These are phyloP conservation scores for Erodium moschatum DNA, from an alignment of 441 rosid species.

Conservation along the genomic window DNA sequence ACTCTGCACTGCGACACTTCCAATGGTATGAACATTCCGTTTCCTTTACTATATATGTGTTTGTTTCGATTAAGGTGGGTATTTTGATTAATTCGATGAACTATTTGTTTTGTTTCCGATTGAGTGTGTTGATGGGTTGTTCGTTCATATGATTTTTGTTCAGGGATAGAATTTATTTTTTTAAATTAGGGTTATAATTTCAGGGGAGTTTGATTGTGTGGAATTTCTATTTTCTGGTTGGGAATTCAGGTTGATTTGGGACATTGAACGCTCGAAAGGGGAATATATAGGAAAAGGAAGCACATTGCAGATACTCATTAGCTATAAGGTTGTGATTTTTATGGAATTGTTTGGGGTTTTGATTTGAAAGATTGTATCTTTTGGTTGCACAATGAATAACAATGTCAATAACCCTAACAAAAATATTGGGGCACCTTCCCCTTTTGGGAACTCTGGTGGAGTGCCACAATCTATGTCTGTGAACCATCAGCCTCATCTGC, in stretches of 20 bases:
- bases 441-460: constrained; percentile 68
- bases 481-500: constrained; percentile 43
- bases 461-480: constrained; percentile 39
- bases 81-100: background rate
- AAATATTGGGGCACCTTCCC: constrained; percentile 56
- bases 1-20: background rate
- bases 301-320: constrained; percentile 3
- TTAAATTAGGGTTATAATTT: background rate
- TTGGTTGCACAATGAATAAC: constrained; percentile 41
- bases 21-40: background rate
- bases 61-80: background rate
- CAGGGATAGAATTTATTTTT: background rate
- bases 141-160: background rate
- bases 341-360: constrained; percentile 18
- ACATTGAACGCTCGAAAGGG: background rate
- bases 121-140: background rate
- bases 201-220: background rate
- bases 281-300: constrained; percentile 9
- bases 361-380: constrained; percentile 13
- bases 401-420: constrained; percentile 46
- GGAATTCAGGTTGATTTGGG: constrained; percentile 8
- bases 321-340: constrained; percentile 14
- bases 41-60: background rate
- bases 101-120: background rate
- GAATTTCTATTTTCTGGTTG: background rate